Conservation (phyloP, 805 yeast genomes). For the Sugiyamaella smithiae region DNA sequence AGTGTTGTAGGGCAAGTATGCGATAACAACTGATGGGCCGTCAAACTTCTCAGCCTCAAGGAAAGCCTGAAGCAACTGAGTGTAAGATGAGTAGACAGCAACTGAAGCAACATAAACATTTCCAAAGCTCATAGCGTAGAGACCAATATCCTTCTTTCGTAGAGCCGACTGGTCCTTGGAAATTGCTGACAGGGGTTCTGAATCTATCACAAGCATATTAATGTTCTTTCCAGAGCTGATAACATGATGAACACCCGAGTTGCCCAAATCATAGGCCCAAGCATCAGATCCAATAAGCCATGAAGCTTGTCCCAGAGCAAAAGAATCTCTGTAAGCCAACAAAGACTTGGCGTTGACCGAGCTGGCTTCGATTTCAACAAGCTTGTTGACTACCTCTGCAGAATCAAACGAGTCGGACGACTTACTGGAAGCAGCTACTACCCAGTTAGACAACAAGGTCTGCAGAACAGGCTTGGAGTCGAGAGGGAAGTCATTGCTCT, state of each 20-base stretch:
- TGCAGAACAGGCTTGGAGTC: constrained; percentile 48
- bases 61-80: constrained; percentile 85
- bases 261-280: constrained; percentile 92
- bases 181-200: constrained; percentile 61
- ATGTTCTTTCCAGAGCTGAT: constrained; percentile 71
- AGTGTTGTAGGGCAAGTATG: constrained; percentile 73
- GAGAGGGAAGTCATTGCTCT: constrained; percentile 41
- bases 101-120: constrained; percentile 89
- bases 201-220: constrained; percentile 83
- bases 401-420: constrained; percentile 30
- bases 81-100: constrained; percentile 89
- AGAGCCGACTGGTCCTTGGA: constrained; percentile 26
- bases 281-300: constrained; percentile 95
- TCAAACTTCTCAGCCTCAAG: constrained; percentile 84
- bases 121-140: constrained; percentile 92
- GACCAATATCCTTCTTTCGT: constrained; percentile 88
- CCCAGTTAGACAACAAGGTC: constrained; percentile 67
- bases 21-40: constrained; percentile 90
- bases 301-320: constrained; percentile 45
- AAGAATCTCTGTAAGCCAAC: constrained; percentile 45
- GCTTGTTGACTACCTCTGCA: constrained; percentile 36
- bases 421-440: constrained; percentile 39
- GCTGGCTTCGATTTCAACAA: constrained; percentile 35
- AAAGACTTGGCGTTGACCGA: constrained; percentile 42
- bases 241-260: constrained; percentile 86